A percentile compares a stretch with the other conserved stretches of the same genome.
phyloP scores from a whole-genome alignment of 2,329 filamentous ascomycete species.

The Colletotrichum somersetense region DNA sequence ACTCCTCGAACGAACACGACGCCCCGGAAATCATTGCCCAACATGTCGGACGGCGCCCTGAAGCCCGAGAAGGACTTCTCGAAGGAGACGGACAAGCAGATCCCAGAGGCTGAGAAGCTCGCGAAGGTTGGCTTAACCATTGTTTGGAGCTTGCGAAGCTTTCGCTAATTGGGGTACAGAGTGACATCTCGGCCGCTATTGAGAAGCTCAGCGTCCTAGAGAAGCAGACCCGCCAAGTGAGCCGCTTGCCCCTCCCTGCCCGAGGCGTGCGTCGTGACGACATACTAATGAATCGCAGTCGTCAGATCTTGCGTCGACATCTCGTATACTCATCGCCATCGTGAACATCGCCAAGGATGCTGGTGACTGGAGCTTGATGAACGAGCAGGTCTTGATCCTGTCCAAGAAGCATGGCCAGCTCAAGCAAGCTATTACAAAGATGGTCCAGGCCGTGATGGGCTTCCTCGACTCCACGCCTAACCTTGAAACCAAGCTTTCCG shows the following conservation, averaged over 20 bases:
- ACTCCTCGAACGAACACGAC: neutral
- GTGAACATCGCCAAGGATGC: slow-evolving; percentile 95
- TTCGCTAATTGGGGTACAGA: slow-evolving; percentile 56
- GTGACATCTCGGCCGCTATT: slow-evolving; percentile 86
- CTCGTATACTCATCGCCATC: slow-evolving; percentile 86
- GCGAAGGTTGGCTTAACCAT: slow-evolving; percentile 73
- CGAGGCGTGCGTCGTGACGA: slow-evolving; percentile 44
- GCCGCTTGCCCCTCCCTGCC: slow-evolving; percentile 42
- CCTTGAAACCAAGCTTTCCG: slow-evolving; percentile 87
- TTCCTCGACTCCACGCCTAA: slow-evolving; percentile 90
- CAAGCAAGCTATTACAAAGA: slow-evolving; percentile 98
- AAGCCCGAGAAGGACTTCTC: slow-evolving; percentile 99
- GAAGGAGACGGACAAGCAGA: slow-evolving; percentile 92
- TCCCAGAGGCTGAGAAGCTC: slow-evolving; percentile 90
- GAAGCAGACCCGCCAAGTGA: slow-evolving; percentile 96
- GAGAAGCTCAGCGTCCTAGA: slow-evolving; percentile 93
- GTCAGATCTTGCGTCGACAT: slow-evolving; percentile 95
- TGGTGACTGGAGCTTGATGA: slow-evolving; percentile 93
- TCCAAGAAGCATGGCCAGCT: slow-evolving; percentile 99
- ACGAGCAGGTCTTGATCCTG: slow-evolving; percentile 93
- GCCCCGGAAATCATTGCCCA: slow-evolving; percentile 48
- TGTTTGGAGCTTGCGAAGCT: neutral
- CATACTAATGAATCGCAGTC: slow-evolving; percentile 67
- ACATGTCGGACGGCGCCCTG: slow-evolving; percentile 84
- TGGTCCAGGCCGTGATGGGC: slow-evolving; percentile 96